Evolutionary conservation across 305 asterid species (phyloP).

Genomic region (Fraxinus xanthoxyloides): DNA sequence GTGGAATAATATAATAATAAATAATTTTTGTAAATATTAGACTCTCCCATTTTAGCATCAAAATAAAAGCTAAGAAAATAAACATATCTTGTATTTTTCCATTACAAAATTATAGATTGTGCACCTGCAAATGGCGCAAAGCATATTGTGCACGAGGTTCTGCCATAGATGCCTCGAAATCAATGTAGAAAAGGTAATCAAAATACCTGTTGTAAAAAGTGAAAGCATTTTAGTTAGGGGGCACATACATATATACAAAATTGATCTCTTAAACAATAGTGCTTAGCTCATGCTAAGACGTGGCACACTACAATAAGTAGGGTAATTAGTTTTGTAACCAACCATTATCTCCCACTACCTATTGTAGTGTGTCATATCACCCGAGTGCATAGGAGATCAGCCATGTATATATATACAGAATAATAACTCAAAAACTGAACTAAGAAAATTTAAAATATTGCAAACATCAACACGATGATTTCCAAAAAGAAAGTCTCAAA

Average conservation of each 20-base stretch:
- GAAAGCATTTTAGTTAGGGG: neutral
- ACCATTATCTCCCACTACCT: too few species aligned
- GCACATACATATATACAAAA: too few species aligned
- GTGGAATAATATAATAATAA: neutral
- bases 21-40: neutral
- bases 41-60: neutral
- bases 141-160: slow-evolving; percentile 32
- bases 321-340: too few species aligned
- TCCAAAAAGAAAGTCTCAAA: neutral
- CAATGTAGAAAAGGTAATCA: slow-evolving; percentile 31
- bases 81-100: neutral
- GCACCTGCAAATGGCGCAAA: neutral
- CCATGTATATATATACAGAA: too few species aligned
- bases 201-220: slow-evolving; percentile 22
- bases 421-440: too few species aligned
- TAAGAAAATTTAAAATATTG: too few species aligned
- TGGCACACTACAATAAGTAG: too few species aligned
- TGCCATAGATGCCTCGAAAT: slow-evolving; percentile 37
- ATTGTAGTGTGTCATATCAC: too few species aligned
- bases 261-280: too few species aligned
- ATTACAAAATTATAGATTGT: neutral
- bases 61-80: neutral
- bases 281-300: too few species aligned
- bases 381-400: too few species aligned
- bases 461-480: neutral